phyloP scores from a whole-genome alignment of 2,329 filamentous ascomycete genomes.

The Talaromyces sp. region DNA sequence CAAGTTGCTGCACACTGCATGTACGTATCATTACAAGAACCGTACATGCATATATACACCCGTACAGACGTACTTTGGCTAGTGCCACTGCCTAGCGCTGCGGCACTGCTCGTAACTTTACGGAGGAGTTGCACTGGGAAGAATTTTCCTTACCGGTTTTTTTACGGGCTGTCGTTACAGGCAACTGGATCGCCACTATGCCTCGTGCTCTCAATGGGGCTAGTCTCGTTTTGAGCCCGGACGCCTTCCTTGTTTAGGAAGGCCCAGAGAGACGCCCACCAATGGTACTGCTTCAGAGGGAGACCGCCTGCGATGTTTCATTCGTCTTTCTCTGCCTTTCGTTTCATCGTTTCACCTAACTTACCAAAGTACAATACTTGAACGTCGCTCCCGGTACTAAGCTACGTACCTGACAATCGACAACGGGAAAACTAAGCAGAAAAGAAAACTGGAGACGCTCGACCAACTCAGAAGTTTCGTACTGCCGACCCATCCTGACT shows the following conservation, averaged over 20 bases:
- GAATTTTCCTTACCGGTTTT: slow-evolving; percentile 4
- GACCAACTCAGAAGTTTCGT: background rate
- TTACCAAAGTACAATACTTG: background rate
- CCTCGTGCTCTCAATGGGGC: background rate
- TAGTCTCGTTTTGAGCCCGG: background rate
- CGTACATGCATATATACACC: background rate
- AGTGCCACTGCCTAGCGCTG: background rate
- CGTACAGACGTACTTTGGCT: background rate
- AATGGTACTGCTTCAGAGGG: background rate
- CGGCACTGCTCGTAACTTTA: slow-evolving; percentile 1
- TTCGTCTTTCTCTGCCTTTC: background rate
- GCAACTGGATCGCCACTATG: background rate
- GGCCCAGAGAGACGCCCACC: background rate
- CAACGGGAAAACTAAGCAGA: background rate
- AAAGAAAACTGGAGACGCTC: slow-evolving; percentile 4
- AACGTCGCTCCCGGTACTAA: background rate
- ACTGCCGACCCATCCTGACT: background rate
- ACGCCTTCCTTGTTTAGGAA: background rate
- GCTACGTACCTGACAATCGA: background rate
- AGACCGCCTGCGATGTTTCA: background rate
- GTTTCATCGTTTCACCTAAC: background rate
- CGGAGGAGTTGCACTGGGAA: background rate
- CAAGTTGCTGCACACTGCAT: background rate
- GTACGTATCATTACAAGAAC: background rate
- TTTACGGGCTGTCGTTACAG: background rate